These are phyloP conservation scores for Tephrocybe sp. DNA, from an alignment of 768 basidiomycete genomes.

Conservation along the genomic window DNA sequence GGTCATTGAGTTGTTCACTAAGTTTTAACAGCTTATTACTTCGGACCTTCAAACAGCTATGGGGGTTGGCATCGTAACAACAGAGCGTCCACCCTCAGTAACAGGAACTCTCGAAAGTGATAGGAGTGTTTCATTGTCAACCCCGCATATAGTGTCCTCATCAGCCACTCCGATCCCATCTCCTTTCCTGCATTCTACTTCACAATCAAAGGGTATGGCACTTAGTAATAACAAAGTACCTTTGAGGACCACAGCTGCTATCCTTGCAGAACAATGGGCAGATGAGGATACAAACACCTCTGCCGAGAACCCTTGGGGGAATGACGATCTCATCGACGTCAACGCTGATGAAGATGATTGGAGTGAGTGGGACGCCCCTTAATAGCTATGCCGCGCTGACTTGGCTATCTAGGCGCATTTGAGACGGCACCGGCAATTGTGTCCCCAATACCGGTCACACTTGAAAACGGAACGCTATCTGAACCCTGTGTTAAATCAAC, in stretches of 20 bases:
- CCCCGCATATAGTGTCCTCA: conserved; percentile 6
- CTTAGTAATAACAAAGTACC: conserved; percentile 58
- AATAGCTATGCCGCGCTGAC: conserved; percentile 1
- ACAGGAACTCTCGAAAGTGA: conserved; percentile 13
- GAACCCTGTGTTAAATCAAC: conserved; percentile 12
- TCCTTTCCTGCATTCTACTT: conserved; percentile 17
- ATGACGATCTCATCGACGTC: conserved; percentile 86
- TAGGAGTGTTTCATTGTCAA: conserved; percentile 11
- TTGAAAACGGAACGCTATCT: no score
- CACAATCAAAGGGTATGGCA: conserved; percentile 61
- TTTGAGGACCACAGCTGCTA: conserved; percentile 27
- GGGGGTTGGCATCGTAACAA: conserved; percentile 26
- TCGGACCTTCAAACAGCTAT: conserved; percentile 75
- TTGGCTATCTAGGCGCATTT: conserved; percentile 57
- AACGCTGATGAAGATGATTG: conserved; percentile 93
- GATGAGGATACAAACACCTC: conserved; percentile 49
- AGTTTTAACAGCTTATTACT: conserved; percentile 54
- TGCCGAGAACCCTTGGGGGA: conserved; percentile 63
- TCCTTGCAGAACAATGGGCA: conserved; percentile 52
- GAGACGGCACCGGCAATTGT: conserved; percentile 44
- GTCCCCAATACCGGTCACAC: conserved; percentile 20
- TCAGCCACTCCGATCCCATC: conserved; percentile 11
- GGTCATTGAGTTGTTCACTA: not conserved
- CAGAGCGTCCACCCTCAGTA: conserved; percentile 28
- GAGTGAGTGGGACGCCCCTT: conserved; percentile 56